These are phyloP conservation scores for Tolypocladium tropicale DNA, from an alignment of 2,329 filamentous ascomycete genomes.

Conservation along the genomic window DNA sequence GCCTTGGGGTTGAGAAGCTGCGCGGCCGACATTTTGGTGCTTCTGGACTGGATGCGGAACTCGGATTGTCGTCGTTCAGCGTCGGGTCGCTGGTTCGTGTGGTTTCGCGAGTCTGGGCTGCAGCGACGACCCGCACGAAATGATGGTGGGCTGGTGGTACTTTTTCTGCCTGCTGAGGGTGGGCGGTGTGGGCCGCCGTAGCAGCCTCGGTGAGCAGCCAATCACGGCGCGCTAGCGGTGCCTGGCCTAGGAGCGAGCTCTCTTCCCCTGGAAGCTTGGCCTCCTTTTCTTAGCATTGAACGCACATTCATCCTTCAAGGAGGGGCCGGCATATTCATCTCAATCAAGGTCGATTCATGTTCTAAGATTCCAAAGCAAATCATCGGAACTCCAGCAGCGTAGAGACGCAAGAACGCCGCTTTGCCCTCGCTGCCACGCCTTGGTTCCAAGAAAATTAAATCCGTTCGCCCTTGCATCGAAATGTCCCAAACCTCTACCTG, in stretches of 20 bases:
- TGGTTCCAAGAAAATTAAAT: conserved; percentile 8
- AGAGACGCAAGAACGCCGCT: background rate
- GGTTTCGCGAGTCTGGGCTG: conserved; percentile 19
- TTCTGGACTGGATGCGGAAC: conserved; percentile 7
- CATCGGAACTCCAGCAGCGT: conserved; percentile 5
- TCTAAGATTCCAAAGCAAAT: conserved; percentile 8
- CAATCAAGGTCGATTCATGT: conserved; percentile 12
- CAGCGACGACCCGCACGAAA: conserved; percentile 15
- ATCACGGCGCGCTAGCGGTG: conserved; percentile 6
- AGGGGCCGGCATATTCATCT: background rate
- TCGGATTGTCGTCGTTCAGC: conserved; percentile 4
- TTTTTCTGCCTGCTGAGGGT: conserved; percentile 22
- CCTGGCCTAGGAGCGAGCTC: no score
- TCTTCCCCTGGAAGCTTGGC: no score
- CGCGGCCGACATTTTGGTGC: conserved; percentile 73
- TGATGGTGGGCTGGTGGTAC: conserved; percentile 17
- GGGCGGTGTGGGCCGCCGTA: conserved; percentile 18
- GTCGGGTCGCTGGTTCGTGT: conserved; percentile 9
- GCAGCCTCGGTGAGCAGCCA: background rate
- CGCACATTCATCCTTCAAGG: no score
- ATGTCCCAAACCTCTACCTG: background rate
- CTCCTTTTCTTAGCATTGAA: no score
- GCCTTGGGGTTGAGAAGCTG: conserved; percentile 98
- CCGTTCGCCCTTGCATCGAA: conserved; percentile 9
- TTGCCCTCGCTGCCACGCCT: conserved; percentile 3